A percentile compares a stretch with the other conserved stretches of the same genome.
These are phyloP conservation scores for Zygosaccharomyces bailii DNA, from an alignment of 805 yeast genomes.

Conservation along the genomic window DNA sequence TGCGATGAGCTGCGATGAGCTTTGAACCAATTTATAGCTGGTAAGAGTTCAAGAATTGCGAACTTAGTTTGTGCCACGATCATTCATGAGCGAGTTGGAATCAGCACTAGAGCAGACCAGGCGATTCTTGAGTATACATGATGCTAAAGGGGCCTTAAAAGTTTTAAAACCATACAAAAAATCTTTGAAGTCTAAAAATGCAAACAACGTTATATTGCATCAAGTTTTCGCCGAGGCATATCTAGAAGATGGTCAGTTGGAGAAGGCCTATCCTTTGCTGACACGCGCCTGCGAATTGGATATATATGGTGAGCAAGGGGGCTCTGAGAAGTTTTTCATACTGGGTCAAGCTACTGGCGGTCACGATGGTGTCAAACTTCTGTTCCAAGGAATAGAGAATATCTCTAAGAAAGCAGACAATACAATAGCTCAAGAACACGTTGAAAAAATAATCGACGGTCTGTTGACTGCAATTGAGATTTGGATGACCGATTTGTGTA, in stretches of 20 bases:
- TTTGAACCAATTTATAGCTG: too few species aligned
- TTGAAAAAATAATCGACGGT: constrained; percentile 68
- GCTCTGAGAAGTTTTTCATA: constrained; percentile 78
- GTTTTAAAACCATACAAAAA: constrained; percentile 36
- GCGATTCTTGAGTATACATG: constrained; percentile 24
- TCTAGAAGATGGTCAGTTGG: constrained; percentile 76
- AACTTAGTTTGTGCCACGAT: background rate
- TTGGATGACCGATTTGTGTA: constrained; percentile 97
- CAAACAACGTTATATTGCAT: constrained; percentile 43
- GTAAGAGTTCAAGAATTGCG: background rate
- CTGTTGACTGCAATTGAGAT: constrained; percentile 83
- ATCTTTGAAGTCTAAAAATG: constrained; percentile 22
- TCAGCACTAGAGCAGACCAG: constrained; percentile 23
- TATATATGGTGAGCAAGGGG: constrained; percentile 57
- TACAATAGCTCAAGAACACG: constrained; percentile 38
- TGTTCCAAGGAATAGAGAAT: constrained; percentile 58
- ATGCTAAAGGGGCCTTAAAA: constrained; percentile 37
- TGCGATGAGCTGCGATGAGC: constrained; percentile 15
- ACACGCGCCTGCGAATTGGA: constrained; percentile 63
- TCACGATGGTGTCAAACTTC: constrained; percentile 57
- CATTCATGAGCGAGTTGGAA: constrained; percentile 20
- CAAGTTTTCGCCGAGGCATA: constrained; percentile 71
- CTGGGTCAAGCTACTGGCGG: constrained; percentile 92
- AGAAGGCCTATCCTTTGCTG: constrained; percentile 66
- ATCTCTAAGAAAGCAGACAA: constrained; percentile 26